These are phyloP conservation scores for Nidula niveotomentosa DNA, from an alignment of 1,284 basidiomycete species.

Conservation along the genomic window DNA sequence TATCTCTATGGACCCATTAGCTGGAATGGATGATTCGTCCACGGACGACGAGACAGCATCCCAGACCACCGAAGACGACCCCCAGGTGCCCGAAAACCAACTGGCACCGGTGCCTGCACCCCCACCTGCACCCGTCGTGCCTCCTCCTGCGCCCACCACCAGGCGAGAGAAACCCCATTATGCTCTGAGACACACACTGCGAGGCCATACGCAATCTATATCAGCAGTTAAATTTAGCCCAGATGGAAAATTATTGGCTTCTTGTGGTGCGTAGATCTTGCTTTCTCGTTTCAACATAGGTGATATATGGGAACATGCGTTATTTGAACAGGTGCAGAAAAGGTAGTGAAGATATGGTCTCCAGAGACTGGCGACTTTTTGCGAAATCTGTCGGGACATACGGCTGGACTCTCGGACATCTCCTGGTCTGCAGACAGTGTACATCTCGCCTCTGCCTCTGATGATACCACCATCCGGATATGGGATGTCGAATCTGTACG, in stretches of 20 bases:
- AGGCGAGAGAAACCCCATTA: slow-evolving; percentile 68
- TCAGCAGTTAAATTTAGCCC: slow-evolving; percentile 86
- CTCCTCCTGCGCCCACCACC: slow-evolving; percentile 25
- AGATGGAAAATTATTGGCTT: slow-evolving; percentile 77
- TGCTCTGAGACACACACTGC: slow-evolving; percentile 60
- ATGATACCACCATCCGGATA: slow-evolving; percentile 84
- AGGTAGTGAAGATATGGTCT: slow-evolving; percentile 78
- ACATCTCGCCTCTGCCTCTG: slow-evolving; percentile 86
- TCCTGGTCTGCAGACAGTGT: slow-evolving; percentile 84
- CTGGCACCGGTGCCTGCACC: slow-evolving; percentile 33
- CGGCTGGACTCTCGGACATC: slow-evolving; percentile 86
- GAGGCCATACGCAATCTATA: slow-evolving; percentile 75
- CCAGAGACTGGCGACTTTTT: slow-evolving; percentile 76
- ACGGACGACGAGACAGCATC: slow-evolving; percentile 78
- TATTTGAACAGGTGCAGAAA: slow-evolving; percentile 61
- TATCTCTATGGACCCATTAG: slow-evolving; percentile 32
- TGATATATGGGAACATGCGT: not conserved
- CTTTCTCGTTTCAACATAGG: not conserved
- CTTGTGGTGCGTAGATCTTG: slow-evolving; percentile 54
- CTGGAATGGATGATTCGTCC: slow-evolving; percentile 64
- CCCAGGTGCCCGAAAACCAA: slow-evolving; percentile 64
- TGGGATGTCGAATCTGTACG: slow-evolving; percentile 82
- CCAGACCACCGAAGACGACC: slow-evolving; percentile 82
- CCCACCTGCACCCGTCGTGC: slow-evolving; percentile 21
- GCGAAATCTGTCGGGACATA: slow-evolving; percentile 70